These are phyloP conservation scores for Diutina pseudorugosa DNA, from an alignment of 1,139 yeast species.

Conservation along the genomic window DNA sequence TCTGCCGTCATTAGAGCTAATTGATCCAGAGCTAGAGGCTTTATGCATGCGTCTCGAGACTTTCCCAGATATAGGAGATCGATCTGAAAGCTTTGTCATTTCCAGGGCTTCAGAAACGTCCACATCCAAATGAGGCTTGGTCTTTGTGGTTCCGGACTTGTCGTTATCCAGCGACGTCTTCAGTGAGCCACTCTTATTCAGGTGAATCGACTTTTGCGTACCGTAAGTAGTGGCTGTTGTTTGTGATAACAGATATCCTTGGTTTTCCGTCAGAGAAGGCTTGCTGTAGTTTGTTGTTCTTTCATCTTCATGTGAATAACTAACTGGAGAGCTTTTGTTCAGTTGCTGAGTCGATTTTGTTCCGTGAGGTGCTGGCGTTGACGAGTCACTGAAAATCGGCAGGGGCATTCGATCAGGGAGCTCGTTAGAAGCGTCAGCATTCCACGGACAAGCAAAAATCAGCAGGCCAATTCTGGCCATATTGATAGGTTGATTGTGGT, in stretches of 20 bases:
- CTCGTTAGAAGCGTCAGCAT: not conserved
- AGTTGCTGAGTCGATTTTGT: not conserved
- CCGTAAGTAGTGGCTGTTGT: not conserved
- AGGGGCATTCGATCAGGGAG: not conserved
- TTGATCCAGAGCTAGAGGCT: not conserved
- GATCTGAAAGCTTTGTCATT: not conserved
- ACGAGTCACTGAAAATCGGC: not conserved
- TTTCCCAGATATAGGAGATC: not conserved
- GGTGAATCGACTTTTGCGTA: not conserved
- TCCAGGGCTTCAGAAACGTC: not conserved
- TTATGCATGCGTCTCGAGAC: not conserved
- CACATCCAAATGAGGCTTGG: not conserved
- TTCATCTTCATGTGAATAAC: not conserved
- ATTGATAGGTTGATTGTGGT: conserved; percentile 5
- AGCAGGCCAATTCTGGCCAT: conserved; percentile 7
- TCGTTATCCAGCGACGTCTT: not conserved
- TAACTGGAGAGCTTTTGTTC: not conserved
- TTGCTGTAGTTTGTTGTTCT: not conserved
- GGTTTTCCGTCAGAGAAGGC: not conserved
- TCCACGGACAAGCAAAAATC: not conserved
- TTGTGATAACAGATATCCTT: not conserved
- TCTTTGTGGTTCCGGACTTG: not conserved
- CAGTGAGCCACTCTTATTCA: not conserved
- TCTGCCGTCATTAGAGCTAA: not conserved
- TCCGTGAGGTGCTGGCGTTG: not conserved